Evolutionary conservation across 2,329 filamentous ascomycete species (phyloP).

Genomic region (Samsoniella hepiali): DNA sequence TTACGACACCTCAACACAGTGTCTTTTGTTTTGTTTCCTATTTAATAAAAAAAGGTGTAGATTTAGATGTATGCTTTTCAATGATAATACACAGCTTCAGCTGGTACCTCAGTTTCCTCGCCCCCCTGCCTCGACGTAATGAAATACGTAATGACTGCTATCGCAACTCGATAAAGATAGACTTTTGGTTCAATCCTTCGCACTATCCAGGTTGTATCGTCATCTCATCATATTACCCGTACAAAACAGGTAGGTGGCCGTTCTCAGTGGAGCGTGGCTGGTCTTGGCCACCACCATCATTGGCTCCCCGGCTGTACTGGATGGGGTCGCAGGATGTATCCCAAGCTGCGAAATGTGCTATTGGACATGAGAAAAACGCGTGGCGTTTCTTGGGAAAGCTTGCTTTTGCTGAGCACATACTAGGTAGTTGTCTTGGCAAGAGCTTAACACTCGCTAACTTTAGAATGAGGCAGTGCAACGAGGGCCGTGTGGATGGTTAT

Average conservation of each 20-base stretch:
- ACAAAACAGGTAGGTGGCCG: slow-evolving; percentile 10
- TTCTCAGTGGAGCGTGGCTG: slow-evolving; percentile 6
- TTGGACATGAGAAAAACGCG: neutral
- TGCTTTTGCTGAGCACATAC: neutral
- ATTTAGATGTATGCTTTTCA: neutral
- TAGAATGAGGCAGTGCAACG: slow-evolving; percentile 10
- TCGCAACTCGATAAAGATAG: neutral
- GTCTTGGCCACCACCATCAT: neutral
- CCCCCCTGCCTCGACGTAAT: neutral
- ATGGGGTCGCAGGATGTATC: neutral
- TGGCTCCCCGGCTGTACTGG: neutral
- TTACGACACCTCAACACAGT: neutral
- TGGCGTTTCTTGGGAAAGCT: slow-evolving; percentile 1
- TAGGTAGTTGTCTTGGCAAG: slow-evolving; percentile 4
- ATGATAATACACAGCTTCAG: neutral
- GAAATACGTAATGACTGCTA: neutral
- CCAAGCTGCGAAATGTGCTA: neutral
- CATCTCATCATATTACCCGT: neutral
- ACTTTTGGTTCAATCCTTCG: neutral
- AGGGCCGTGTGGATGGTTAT: neutral
- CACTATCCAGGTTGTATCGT: neutral
- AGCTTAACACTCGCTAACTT: slow-evolving; percentile 2
- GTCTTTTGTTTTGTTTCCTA: neutral
- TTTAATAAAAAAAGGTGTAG: neutral
- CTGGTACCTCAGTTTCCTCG: neutral